phyloP scores from a whole-genome alignment of 169 alveolate genomes.

The Plasmodium chabaudi region DNA sequence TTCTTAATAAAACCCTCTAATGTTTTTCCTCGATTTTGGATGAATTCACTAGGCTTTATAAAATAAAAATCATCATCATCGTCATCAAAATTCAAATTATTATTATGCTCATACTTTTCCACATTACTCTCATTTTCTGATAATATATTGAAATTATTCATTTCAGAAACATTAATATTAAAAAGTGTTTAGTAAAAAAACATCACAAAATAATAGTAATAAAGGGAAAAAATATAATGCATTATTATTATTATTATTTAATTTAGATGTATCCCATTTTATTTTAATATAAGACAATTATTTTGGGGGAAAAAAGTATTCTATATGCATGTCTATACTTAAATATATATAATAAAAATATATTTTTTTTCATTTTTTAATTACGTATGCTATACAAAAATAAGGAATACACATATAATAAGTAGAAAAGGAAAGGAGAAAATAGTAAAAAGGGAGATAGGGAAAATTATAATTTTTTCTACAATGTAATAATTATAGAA shows the following conservation, averaged over 20 bases:
- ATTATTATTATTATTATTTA: constrained; percentile 6
- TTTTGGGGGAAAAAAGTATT: constrained; percentile 1
- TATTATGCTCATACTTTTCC: neutral
- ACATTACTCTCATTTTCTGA: constrained; percentile 3
- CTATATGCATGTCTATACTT: constrained; percentile 14
- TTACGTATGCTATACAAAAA: too few species aligned
- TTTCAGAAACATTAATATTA: constrained; percentile 19
- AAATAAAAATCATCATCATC: constrained; percentile 8
- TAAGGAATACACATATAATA: too few species aligned
- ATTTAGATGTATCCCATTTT: constrained; percentile 15
- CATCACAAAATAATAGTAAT: neutral
- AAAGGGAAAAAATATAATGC: neutral
- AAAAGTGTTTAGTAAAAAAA: constrained; percentile 7
- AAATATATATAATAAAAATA: neutral
- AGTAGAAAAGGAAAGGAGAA: too few species aligned
- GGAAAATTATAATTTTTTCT: too few species aligned
- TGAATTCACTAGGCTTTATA: constrained; percentile 42
- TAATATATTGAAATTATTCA: constrained; percentile 18
- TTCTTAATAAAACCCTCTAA: constrained; percentile 52
- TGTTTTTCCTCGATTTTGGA: constrained; percentile 37
- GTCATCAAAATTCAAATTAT: neutral
- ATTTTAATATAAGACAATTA: constrained; percentile 17
- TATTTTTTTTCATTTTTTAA: too few species aligned
- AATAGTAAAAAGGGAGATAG: too few species aligned
- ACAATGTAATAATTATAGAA: too few species aligned